These are phyloP conservation scores for Colletotrichum tamarilloi DNA, from an alignment of 2,329 filamentous ascomycete genomes.

Conservation along the genomic window DNA sequence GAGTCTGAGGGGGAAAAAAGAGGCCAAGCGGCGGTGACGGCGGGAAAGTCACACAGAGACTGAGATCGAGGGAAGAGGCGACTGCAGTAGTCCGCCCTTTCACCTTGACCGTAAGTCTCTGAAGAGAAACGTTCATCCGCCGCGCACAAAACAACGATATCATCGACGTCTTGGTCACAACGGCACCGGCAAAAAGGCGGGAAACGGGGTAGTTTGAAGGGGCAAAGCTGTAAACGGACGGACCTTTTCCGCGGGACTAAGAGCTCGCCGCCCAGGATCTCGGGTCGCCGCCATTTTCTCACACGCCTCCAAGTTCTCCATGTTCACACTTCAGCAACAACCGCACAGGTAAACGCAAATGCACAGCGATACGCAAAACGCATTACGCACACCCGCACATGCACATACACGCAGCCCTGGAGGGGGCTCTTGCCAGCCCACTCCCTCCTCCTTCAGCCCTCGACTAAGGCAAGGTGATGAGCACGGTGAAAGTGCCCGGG, in stretches of 20 bases:
- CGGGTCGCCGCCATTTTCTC: background rate
- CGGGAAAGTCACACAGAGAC: background rate
- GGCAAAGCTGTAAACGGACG: background rate
- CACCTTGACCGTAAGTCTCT: background rate
- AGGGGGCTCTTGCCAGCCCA: too few relatives aligned
- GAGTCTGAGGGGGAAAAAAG: background rate
- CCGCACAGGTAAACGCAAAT: too few relatives aligned
- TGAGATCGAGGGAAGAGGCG: background rate
- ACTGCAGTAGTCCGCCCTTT: background rate
- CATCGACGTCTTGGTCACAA: background rate
- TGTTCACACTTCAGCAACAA: background rate
- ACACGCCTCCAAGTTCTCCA: background rate
- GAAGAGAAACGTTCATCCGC: background rate
- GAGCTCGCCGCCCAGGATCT: background rate
- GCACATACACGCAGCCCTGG: too few relatives aligned
- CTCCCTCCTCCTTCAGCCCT: too few relatives aligned
- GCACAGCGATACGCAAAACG: background rate
- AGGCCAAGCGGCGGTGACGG: background rate
- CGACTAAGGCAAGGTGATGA: too few relatives aligned
- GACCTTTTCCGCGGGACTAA: background rate
- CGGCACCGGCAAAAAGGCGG: background rate
- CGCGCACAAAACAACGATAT: background rate
- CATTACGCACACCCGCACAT: background rate
- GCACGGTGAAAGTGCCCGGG: too few relatives aligned
- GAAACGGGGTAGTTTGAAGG: too few relatives aligned